phyloP scores from a whole-genome alignment of 345 rosid genomes.

The Raphanus sativus region DNA sequence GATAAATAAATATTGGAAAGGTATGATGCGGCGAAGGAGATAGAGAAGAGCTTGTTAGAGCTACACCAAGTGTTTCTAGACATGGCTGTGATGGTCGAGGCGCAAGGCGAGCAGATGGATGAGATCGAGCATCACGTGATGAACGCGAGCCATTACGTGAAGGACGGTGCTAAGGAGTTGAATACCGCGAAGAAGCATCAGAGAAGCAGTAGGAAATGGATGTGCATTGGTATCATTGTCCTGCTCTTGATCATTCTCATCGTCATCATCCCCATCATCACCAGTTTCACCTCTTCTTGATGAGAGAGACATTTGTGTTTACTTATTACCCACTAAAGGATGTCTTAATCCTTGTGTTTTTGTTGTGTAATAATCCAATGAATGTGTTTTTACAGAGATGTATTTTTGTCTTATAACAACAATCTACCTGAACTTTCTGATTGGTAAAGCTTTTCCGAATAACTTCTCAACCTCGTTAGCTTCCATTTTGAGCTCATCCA shows the following conservation, averaged over 20 bases:
- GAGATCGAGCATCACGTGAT: slow-evolving; percentile 89
- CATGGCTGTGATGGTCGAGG: slow-evolving; percentile 94
- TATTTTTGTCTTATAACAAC: background rate
- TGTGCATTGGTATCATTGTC: slow-evolving; percentile 69
- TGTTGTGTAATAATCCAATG: background rate
- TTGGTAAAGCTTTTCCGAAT: slow-evolving; percentile 66
- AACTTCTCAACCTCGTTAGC: slow-evolving; percentile 78
- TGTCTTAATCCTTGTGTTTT: slow-evolving; percentile 31
- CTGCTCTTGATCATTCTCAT: slow-evolving; percentile 65
- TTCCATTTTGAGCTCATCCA: slow-evolving; percentile 74
- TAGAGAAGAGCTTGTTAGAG: slow-evolving; percentile 89
- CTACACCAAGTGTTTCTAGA: slow-evolving; percentile 95
- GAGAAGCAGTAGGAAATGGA: slow-evolving; percentile 72
- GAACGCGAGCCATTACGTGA: slow-evolving; percentile 80
- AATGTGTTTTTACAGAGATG: slow-evolving; percentile 15
- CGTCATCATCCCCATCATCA: slow-evolving; percentile 66
- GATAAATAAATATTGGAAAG: background rate
- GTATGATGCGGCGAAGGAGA: slow-evolving; percentile 80
- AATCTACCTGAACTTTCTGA: slow-evolving; percentile 69
- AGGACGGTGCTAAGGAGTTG: slow-evolving; percentile 74
- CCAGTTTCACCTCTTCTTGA: slow-evolving; percentile 81
- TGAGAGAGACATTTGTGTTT: background rate
- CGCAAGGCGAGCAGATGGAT: slow-evolving; percentile 94
- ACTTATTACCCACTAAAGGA: slow-evolving; percentile 7
- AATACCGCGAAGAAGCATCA: slow-evolving; percentile 70